phyloP scores from a whole-genome alignment of 192 early-diverging fungal species.

The Lobulomyces angularis region DNA sequence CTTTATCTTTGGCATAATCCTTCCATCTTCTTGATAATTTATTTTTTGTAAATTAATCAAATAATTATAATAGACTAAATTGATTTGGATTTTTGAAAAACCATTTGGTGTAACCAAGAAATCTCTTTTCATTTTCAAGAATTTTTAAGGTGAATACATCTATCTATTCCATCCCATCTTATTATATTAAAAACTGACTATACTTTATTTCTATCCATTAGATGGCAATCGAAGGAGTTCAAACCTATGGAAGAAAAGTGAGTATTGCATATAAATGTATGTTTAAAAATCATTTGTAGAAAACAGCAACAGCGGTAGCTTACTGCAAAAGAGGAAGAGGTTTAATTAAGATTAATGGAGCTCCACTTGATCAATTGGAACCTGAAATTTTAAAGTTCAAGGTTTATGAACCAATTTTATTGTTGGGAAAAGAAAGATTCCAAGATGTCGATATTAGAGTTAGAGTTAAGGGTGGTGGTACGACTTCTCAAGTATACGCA shows the following conservation, averaged over 20 bases:
- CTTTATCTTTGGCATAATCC: too few species aligned
- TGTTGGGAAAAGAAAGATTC: conserved; percentile 94
- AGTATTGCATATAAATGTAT: conserved; percentile 8
- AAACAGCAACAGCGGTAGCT: conserved; percentile 99
- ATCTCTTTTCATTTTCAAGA: too few species aligned
- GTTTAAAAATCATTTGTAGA: conserved; percentile 33
- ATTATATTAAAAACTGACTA: too few species aligned
- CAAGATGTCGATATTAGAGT: conserved; percentile 93
- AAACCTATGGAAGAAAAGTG: conserved; percentile 68
- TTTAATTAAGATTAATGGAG: conserved; percentile 95
- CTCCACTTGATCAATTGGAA: conserved; percentile 88
- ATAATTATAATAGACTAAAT: too few species aligned
- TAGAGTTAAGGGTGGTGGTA: conserved; percentile 93
- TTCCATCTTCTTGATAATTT: too few species aligned
- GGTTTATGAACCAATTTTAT: conserved; percentile 95
- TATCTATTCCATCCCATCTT: too few species aligned
- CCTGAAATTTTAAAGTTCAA: conserved; percentile 95
- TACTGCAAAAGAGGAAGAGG: conserved; percentile 96
- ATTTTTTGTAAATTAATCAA: too few species aligned
- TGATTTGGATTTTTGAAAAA: too few species aligned
- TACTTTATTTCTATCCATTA: background rate
- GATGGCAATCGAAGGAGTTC: conserved; percentile 52
- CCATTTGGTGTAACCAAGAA: too few species aligned
- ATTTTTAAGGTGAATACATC: too few species aligned
- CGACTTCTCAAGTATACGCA: conserved; percentile 92